Percentiles rank a stretch among this genome's conserved stretches.
Evolutionary conservation across 169 alveolate species (phyloP).

Genomic region (Perkinsus chesapeaki): DNA sequence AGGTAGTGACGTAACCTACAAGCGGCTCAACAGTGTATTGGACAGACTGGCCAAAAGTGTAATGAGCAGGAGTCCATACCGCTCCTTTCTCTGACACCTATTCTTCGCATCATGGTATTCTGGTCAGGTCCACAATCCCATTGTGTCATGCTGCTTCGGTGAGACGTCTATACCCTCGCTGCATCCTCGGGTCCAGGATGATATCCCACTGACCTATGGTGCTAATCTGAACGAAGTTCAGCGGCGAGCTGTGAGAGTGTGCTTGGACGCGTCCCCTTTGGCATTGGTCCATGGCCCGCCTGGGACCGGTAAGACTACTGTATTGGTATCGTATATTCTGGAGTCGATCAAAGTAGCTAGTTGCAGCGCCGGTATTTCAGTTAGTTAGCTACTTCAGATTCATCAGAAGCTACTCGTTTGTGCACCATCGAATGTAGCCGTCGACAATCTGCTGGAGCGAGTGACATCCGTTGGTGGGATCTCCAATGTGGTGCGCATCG

Average conservation of each 20-base stretch:
- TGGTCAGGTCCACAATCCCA: neutral
- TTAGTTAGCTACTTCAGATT: neutral
- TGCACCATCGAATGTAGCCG: neutral
- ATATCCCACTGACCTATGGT: neutral
- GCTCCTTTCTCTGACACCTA: no score
- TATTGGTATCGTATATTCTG: neutral
- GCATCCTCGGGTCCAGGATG: neutral
- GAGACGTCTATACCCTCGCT: neutral
- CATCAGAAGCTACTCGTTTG: neutral
- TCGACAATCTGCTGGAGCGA: neutral
- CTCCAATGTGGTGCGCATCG: neutral
- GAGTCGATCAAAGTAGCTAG: neutral
- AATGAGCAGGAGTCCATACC: neutral
- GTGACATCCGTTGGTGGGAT: neutral
- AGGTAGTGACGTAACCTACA: neutral
- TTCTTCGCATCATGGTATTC: no score
- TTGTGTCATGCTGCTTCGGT: neutral
- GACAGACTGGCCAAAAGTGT: neutral
- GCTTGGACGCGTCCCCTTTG: neutral
- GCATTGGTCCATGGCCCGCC: neutral
- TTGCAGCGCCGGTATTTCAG: neutral
- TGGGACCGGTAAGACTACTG: neutral
- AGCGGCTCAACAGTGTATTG: neutral
- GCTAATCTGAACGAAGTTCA: neutral
- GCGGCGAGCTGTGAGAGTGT: neutral